phyloP scores from a whole-genome alignment of 2,329 filamentous ascomycete genomes.

The Pyrenophora seminiperda region DNA sequence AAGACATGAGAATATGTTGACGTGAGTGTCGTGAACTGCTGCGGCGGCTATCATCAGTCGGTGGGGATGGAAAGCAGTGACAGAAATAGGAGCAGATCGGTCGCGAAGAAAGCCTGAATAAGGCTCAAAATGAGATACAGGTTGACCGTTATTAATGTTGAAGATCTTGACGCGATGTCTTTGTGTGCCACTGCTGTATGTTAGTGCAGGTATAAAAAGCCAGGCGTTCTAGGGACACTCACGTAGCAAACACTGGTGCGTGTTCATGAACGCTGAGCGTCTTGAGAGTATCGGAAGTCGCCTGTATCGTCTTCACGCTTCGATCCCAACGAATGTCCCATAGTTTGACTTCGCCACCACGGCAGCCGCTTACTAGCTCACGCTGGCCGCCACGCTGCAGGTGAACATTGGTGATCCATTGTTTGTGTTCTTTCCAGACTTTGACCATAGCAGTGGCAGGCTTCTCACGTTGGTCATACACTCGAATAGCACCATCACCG shows the following conservation, averaged over 20 bases:
- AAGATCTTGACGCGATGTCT: constrained; percentile 88
- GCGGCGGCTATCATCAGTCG: constrained; percentile 88
- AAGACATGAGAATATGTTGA: constrained; percentile 75
- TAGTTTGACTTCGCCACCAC: constrained; percentile 89
- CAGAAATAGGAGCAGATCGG: constrained; percentile 79
- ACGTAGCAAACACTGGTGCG: constrained; percentile 82
- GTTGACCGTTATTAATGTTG: constrained; percentile 76
- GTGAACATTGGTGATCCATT: constrained; percentile 95
- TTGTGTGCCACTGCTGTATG: constrained; percentile 73
- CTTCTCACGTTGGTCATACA: constrained; percentile 86
- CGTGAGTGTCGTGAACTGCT: constrained; percentile 82
- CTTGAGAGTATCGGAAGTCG: constrained; percentile 77
- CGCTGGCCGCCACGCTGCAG: constrained; percentile 94
- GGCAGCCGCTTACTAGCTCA: constrained; percentile 86
- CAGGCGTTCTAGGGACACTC: constrained; percentile 64
- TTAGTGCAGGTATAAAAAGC: constrained; percentile 36
- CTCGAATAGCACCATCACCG: constrained; percentile 89
- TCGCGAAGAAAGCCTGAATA: constrained; percentile 88
- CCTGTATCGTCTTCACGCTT: constrained; percentile 73
- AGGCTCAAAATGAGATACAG: constrained; percentile 83
- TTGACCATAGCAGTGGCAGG: constrained; percentile 91
- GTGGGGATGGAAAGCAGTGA: constrained; percentile 94
- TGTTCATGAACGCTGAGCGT: constrained; percentile 95
- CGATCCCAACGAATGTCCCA: constrained; percentile 94
- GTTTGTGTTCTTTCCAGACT: constrained; percentile 94